Evolutionary conservation across 495 filamentous ascomycete species (phyloP), one percentile per base, ranked within the genome.

Genomic region (Aspergillus heteromorphus): DNA sequence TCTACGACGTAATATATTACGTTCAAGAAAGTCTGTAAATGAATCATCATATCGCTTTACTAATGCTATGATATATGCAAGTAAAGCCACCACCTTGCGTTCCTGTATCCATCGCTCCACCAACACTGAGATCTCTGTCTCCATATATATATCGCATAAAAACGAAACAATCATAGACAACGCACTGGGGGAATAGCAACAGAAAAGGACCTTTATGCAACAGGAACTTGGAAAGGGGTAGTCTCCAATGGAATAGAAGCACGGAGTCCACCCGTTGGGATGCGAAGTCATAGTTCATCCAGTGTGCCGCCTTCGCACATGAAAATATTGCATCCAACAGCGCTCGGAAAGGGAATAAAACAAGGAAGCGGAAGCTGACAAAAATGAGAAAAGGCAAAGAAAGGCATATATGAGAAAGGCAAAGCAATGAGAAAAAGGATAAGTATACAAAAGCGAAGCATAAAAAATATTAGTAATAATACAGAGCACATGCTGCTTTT

Each of bases 131-230:
- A 31, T 48, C 40, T 40, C 30, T 30, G 56, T 31, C 36, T 34
- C 42, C 48, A 36, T 52, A 41, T 59, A 51, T 59, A 52, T 59
- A 48, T 51, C 51, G 30, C 48, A 52, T 40, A 41, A 40, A n/a
- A 48, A 48, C 10, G 20, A 40, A 13, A 18, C 49, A 10, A 51
- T 9, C 17, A 41, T 18, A 53, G n/a, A 42, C 1, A 42, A 40
- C 17, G 36, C 36, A 23, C 48, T 19, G 13, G 21, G 36, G 7
- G n/a, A 51, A 51, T 16, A 51, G 27, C 19, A 41, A 16, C 9
- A 42, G 38, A 27, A 45, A 51, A 51, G 23, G 23, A 29, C 23
- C 20, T 17, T 30, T 18, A 40, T 23, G 16, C n/a, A 27, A 11
- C 20, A 17, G 25, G 17, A 43, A 17, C 17, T 43, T 16, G 13